Base-by-base conservation (phyloP, 345 rosid species). In the Eutrema heterophyllum region DNA sequence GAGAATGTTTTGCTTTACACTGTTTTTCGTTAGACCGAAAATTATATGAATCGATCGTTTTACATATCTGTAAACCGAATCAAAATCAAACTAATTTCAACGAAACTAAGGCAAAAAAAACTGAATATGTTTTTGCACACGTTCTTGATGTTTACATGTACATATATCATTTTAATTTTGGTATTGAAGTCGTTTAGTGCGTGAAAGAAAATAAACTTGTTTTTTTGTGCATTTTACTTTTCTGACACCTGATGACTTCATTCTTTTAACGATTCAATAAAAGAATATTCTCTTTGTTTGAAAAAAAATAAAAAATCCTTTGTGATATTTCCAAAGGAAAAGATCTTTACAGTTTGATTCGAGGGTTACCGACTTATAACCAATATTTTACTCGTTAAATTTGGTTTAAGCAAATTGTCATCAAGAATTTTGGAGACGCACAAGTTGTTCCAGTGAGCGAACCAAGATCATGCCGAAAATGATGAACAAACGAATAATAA, bases 391-490 rank as follows among this genome's bases (percentile, higher is more conserved):
- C 24, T 21, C 24, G 24, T 21, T 21, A 21, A 21, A 21, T 21
- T 1, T 21, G 24, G 24, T 21, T 21, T 21, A 21, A 21, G 1
- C 24, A 21, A 21, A 21, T 21, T 21, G 24, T 21, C 24, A 21
- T 21, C 26, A 49, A 38, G 40, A 70, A 39, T 64, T 73, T 15
- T 11, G 41, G 61, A 18, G 86, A 76, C 38, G 35, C 80, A 4
- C 78, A 79, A 61, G 71, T 78, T 38, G 82, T 81, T 62, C 83
- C 83, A 7, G 69, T 56, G 18, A 39, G 27, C 6, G 64, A 77
- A 43, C 9, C 48, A 41, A 50, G 33, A 50, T 21, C 24, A 21
- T 32, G 36, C 57, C 38, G 16, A 66, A 15, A 32, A 2, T 12
- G 16, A 55, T 52, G 26, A 63, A 40, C 51, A 39, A 26, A 27